A percentile compares a stretch with the other conserved stretches of the same genome.
phyloP scores from a whole-genome alignment of 331 rosid genomes.

The Erythrophleum ivorense region DNA sequence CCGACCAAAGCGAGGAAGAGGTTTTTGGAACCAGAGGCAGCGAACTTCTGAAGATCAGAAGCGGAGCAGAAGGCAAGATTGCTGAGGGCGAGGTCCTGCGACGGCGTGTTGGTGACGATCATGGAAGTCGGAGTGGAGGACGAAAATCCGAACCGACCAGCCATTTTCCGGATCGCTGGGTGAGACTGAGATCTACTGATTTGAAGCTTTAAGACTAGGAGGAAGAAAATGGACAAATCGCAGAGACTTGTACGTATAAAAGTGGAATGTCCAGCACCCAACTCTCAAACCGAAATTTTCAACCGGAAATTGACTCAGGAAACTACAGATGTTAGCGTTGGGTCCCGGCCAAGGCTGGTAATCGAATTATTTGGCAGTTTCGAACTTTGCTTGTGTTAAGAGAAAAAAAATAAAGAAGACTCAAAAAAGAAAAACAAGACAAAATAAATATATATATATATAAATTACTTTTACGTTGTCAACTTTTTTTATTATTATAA shows the following conservation, averaged over 20 bases:
- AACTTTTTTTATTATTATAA: too few species aligned
- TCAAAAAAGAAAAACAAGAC: too few species aligned
- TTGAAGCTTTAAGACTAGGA: not conserved
- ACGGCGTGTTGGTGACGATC: constrained; percentile 73
- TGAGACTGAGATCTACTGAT: not conserved
- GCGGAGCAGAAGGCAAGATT: constrained; percentile 77
- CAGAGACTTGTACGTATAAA: not conserved
- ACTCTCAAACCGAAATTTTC: not conserved
- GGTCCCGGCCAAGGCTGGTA: not conserved
- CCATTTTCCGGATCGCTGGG: constrained; percentile 46
- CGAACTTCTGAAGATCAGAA: constrained; percentile 68
- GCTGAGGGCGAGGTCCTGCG: constrained; percentile 66
- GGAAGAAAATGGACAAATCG: not conserved
- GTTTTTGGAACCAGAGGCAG: constrained; percentile 57
- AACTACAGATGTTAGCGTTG: not conserved
- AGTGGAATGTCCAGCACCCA: not conserved
- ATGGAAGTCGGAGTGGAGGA: constrained; percentile 49
- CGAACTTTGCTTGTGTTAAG: not conserved
- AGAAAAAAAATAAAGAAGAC: too few species aligned
- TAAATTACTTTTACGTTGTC: too few species aligned
- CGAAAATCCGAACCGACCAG: constrained; percentile 51
- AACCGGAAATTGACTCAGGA: not conserved
- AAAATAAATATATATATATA: too few species aligned
- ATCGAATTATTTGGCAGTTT: too few species aligned
- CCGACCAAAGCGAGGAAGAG: constrained; percentile 65